Evolutionary conservation across 2,329 filamentous ascomycete genomes (phyloP), one percentile per base, ranked within the genome.

Genomic region (Tothia fuscella): DNA sequence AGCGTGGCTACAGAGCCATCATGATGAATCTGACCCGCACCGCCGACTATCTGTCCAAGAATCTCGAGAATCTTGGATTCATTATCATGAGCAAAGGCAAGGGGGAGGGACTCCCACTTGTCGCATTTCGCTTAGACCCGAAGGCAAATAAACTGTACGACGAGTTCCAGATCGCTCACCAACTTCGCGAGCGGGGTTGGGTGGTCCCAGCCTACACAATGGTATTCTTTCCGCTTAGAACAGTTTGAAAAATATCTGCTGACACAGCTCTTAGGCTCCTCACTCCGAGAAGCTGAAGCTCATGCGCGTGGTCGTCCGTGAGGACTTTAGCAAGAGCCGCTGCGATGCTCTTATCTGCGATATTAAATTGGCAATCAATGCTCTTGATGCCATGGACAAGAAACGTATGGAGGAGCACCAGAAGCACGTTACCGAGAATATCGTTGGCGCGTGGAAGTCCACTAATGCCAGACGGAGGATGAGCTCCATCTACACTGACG

Each of bases 191-290:
- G 49, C 76, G 87, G 25, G 84, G 85, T 32, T 96, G 89, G 89
- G 82, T 95, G 22, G 84, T 95, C 0, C 89, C 89, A 0, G 89
- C 89, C 0, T 96, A 96, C 65, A 96, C 88, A 29, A 95, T 95
- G 89, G 89, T 89, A 1, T 88, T 21, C 9, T 9, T 9, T 35
- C 9, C 12, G 12, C 16, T 10, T 10, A 10, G 9, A 10, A 16
- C 32, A 29, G n/a, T 14, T 14, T 29, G 9, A 14, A 29, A 9
- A 9, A 9, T 9, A 9, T 29, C 14, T 29, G 26, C 26, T 29
- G n/a, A 29, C 14, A 14, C 26, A 29, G 9, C 26, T 29, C 26
- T 29, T 29, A 14, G 9, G 28, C 37, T 5, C 43, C 88, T 14
- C 72, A 93, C 57, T 87, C 84, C 14, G 70, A 84, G 43, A 68